Evolutionary conservation across 202 grass and related monocot genomes (phyloP).

Genomic region (Bolboschoenoplectus hybrid): DNA sequence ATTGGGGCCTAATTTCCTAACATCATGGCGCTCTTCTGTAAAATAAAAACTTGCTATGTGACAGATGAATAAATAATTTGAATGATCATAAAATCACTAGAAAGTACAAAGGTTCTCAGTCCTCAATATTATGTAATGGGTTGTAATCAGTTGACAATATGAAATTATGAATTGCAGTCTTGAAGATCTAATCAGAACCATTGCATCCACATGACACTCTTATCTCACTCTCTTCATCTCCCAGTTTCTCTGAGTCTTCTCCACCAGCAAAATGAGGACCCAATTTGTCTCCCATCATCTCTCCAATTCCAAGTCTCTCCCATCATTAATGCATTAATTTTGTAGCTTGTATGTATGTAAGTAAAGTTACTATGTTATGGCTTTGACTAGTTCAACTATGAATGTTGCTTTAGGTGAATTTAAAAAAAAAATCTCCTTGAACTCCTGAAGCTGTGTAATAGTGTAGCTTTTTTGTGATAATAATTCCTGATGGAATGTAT

Average conservation of each 20-base stretch:
- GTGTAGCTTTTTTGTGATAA: background rate
- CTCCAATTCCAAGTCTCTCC: background rate
- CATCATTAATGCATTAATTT: background rate
- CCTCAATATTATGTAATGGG: background rate
- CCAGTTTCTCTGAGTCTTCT: background rate
- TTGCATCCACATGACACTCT: background rate
- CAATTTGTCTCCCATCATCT: background rate
- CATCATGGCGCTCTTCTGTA: slow-evolving; percentile 62
- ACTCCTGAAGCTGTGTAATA: background rate
- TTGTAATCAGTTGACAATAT: background rate
- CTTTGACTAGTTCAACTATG: background rate
- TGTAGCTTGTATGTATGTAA: background rate
- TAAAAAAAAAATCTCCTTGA: background rate
- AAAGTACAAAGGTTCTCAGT: background rate
- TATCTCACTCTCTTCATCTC: slow-evolving; percentile 29
- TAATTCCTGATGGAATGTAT: background rate
- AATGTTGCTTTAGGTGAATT: background rate
- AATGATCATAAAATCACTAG: background rate
- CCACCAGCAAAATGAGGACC: background rate
- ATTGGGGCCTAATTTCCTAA: slow-evolving; percentile 53
- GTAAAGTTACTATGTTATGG: background rate
- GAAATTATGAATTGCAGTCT: background rate
- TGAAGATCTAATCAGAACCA: background rate
- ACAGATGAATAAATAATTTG: slow-evolving; percentile 23
- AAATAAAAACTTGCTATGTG: slow-evolving; percentile 32